phyloP scores from a whole-genome alignment of 2,329 filamentous ascomycete species.

The Cercospora nicotianae region DNA sequence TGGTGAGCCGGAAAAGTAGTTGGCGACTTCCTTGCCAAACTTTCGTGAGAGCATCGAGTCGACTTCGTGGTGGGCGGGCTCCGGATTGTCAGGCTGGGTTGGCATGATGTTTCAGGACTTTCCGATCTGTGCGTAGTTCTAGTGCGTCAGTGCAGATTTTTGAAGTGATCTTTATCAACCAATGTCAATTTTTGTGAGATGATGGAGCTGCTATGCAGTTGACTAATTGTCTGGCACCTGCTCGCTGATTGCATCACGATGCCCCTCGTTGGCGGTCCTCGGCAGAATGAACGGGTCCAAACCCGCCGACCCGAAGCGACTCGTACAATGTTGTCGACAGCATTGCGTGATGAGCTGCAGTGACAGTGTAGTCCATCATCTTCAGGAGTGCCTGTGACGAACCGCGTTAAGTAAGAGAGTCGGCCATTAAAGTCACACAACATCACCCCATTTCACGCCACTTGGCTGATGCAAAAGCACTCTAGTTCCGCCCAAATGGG shows the following conservation, averaged over 20 bases:
- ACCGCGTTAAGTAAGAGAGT: background rate
- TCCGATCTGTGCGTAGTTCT: background rate
- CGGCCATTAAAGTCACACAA: conserved; percentile 6
- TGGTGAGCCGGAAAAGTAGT: conserved; percentile 78
- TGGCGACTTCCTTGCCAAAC: conserved; percentile 76
- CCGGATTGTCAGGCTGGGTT: conserved; percentile 52
- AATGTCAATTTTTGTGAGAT: background rate
- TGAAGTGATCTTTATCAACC: too few relatives aligned
- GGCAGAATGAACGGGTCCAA: background rate
- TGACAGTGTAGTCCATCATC: background rate
- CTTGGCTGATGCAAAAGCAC: background rate
- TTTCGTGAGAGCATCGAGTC: conserved; percentile 72
- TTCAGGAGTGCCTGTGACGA: background rate
- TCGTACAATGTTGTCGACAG: background rate
- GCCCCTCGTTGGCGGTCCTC: conserved; percentile 5
- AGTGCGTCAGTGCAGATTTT: background rate
- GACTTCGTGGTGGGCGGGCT: conserved; percentile 58
- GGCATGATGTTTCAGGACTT: conserved; percentile 14
- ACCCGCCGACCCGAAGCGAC: background rate
- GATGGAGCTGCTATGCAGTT: background rate
- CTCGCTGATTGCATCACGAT: conserved; percentile 6
- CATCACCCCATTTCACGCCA: background rate
- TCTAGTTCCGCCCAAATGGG: background rate
- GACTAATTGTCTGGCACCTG: background rate
- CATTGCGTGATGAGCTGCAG: background rate